Percentiles rank a stretch among this genome's conserved stretches.
Conservation (phyloP, 140 eudicot species). For the Flaveria floridana region DNA sequence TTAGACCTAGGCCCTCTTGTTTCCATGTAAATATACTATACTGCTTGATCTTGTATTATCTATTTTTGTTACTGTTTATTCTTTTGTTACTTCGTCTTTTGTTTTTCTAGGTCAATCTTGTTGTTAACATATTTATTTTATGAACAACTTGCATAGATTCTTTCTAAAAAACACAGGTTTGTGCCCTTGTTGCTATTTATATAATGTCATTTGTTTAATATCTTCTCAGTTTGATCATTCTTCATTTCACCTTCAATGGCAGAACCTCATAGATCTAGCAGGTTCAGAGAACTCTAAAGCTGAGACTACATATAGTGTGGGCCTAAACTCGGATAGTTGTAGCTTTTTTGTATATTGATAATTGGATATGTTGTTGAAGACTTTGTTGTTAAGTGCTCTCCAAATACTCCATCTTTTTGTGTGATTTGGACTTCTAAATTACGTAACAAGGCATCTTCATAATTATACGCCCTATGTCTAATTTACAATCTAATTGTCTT, state of each 20-base stretch:
- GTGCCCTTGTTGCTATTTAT: background rate
- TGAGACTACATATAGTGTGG: slow-evolving; percentile 45
- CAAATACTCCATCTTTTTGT: too few species aligned
- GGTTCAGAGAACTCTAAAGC: slow-evolving; percentile 99
- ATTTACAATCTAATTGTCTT: too few species aligned
- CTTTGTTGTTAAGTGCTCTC: too few species aligned
- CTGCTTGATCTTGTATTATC: background rate
- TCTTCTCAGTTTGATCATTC: slow-evolving; percentile 13
- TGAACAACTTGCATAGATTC: background rate
- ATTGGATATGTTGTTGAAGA: too few species aligned
- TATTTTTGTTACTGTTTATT: slow-evolving; percentile 9
- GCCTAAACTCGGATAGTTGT: too few species aligned
- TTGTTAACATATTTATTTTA: slow-evolving; percentile 8
- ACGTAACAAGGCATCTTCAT: too few species aligned
- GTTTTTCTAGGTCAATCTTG: slow-evolving; percentile 4
- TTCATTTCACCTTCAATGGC: slow-evolving; percentile 38
- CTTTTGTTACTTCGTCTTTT: background rate
- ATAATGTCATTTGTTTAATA: background rate
- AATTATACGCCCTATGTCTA: too few species aligned
- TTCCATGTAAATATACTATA: too few species aligned
- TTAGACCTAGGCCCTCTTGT: too few species aligned
- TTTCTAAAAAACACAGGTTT: slow-evolving; percentile 13
- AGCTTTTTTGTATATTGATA: too few species aligned
- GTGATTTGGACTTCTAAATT: too few species aligned
- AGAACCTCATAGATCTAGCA: slow-evolving; percentile 97